phyloP scores from a whole-genome alignment of 345 rosid genomes.

The Corymbia maculata region DNA sequence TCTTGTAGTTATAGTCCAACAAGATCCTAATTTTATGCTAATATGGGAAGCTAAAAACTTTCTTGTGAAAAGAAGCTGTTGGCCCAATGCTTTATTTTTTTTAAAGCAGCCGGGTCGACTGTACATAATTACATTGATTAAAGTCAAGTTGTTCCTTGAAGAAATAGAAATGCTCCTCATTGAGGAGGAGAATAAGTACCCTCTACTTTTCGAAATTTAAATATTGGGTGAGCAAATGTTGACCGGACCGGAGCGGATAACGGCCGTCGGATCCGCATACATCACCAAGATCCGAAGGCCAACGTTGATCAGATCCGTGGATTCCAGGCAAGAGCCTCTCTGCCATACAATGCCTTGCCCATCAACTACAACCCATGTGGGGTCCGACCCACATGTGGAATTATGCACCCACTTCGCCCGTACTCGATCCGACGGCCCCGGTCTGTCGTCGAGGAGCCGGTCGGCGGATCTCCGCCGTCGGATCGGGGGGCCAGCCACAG shows the following conservation, averaged over 20 bases:
- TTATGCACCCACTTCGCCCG: neutral
- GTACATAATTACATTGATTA: neutral
- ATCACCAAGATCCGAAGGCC: neutral
- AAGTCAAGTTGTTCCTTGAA: neutral
- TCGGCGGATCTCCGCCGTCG: constrained; percentile 4
- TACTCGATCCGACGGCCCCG: constrained; percentile 9
- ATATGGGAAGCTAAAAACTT: neutral
- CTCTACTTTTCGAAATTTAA: neutral
- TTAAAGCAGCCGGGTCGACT: neutral
- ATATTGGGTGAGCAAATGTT: neutral
- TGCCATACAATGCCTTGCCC: constrained; percentile 2
- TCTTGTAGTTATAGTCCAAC: neutral
- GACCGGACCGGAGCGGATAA: neutral
- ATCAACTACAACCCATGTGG: constrained; percentile 28
- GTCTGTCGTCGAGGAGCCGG: neutral
- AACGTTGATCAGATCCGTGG: neutral
- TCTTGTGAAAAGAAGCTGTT: neutral
- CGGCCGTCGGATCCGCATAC: neutral
- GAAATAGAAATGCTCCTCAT: neutral
- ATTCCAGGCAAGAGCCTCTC: neutral
- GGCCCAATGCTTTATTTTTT: neutral
- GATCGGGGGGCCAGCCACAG: constrained; percentile 1
- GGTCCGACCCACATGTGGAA: constrained; percentile 19
- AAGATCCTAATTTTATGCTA: neutral
- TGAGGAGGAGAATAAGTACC: neutral